Conservation (phyloP, 2,329 filamentous ascomycete species). For the Penicillium italicum region DNA sequence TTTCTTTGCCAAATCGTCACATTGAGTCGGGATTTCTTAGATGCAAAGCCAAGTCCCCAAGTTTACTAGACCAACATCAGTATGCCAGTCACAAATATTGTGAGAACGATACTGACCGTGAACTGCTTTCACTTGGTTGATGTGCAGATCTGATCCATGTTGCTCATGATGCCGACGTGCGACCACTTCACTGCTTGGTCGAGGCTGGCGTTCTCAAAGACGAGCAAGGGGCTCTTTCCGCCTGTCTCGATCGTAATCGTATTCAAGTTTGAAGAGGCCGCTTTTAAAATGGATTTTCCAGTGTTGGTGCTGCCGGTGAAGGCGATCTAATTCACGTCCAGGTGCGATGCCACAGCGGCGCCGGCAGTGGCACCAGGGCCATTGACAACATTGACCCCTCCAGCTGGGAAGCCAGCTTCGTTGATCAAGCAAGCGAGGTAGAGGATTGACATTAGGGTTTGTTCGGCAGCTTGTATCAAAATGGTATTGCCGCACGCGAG, state of each 20-base stretch:
- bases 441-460: constrained; percentile 6
- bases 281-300: constrained; percentile 10
- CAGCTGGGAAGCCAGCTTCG: constrained; percentile 23
- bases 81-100: background rate
- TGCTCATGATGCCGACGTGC: constrained; percentile 53
- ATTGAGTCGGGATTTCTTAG: background rate
- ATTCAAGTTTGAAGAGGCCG: constrained; percentile 33
- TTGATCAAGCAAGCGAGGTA: constrained; percentile 17
- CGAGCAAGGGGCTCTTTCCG: constrained; percentile 46
- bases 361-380: constrained; percentile 20
- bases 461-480: constrained; percentile 7
- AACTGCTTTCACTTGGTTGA: constrained; percentile 43
- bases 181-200: constrained; percentile 41
- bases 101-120: constrained; percentile 8
- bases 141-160: constrained; percentile 64
- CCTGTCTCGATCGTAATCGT: constrained; percentile 49
- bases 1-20: background rate
- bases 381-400: constrained; percentile 24
- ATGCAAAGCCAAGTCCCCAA: constrained; percentile 1
- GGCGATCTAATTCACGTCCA: constrained; percentile 4
- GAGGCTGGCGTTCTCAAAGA: constrained; percentile 47
- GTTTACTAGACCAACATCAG: background rate
- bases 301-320: constrained; percentile 10
- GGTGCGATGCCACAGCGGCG: constrained; percentile 6
- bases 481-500: constrained; percentile 10